phyloP scores from a whole-genome alignment of 1,139 yeast species.

The Pichia norvegensis region DNA sequence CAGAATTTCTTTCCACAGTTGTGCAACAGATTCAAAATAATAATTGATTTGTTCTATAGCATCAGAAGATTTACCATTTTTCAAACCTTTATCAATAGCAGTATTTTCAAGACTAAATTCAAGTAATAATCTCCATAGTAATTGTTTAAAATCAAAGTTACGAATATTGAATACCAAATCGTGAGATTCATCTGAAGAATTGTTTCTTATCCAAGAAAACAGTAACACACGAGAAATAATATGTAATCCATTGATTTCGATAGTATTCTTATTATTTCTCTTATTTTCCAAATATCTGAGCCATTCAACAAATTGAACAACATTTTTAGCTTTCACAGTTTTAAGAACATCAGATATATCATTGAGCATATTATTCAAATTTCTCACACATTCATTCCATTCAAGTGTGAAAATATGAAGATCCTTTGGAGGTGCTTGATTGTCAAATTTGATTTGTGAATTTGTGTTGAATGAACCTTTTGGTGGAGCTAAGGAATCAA shows the following conservation, averaged over 20 bases:
- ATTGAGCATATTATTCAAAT: slow-evolving; percentile 32
- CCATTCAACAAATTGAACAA: slow-evolving; percentile 33
- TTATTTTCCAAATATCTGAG: slow-evolving; percentile 27
- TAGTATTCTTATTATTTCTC: slow-evolving; percentile 18
- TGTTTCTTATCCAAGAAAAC: slow-evolving; percentile 5
- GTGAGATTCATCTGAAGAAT: slow-evolving; percentile 39
- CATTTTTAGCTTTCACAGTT: slow-evolving; percentile 27
- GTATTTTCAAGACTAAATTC: slow-evolving; percentile 17
- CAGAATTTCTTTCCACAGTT: slow-evolving; percentile 10
- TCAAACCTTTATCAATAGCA: slow-evolving; percentile 5
- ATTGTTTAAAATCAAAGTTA: slow-evolving; percentile 15
- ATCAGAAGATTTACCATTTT: neutral
- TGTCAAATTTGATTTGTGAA: slow-evolving; percentile 44
- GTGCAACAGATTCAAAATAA: slow-evolving; percentile 10
- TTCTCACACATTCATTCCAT: slow-evolving; percentile 27
- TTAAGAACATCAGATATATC: slow-evolving; percentile 29
- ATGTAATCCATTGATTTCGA: slow-evolving; percentile 32
- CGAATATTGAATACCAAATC: slow-evolving; percentile 38
- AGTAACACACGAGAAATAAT: slow-evolving; percentile 55
- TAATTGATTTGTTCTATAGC: slow-evolving; percentile 7
- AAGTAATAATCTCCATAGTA: slow-evolving; percentile 18
- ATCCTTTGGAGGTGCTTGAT: slow-evolving; percentile 42
- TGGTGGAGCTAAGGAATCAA: slow-evolving; percentile 25
- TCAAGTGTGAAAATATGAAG: slow-evolving; percentile 23
- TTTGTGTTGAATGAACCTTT: slow-evolving; percentile 44